Evolutionary conservation across 257 asterid genomes (phyloP), one percentile per base, ranked within the genome.

Genomic region (Fraxinus quadrangulata): DNA sequence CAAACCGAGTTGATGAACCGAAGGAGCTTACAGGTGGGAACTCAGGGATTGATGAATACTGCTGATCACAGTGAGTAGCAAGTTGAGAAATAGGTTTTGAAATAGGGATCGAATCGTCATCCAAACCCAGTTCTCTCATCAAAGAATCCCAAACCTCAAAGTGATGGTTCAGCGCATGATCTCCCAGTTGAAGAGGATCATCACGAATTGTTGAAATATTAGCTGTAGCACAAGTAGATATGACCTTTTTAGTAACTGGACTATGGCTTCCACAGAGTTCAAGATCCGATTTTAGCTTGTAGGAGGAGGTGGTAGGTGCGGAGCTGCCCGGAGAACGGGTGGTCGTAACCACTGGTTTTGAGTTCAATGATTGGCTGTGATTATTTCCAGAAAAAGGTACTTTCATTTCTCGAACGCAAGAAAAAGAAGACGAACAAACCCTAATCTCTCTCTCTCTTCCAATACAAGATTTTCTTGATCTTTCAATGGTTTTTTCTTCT

Each of bases 241-340:
- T 47, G 56, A 88, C 87, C 74, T 86, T 89, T 4, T 82, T 89
- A 0, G 91, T 56, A 30, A 75, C 81, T 0, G 96, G 93, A 83
- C 95, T 87, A 0, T 91, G 94, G 76, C 96, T 95, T 1, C 89
- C 83, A 1, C 89, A 91, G 85, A 88, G 89, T 24, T 95, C 99
- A 28, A 93, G 97, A 26, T 89, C 97, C 19, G 97, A 93, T 74
- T 89, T 93, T 34, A 96, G 96, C 84, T 91, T 94, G 94, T 89
- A 91, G 21, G 85, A 68, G 40, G 83, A 56, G 61, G 42, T 75
- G 33, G 75, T 14, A 39, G 82, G 36, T 59, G 73, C 7, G 74
- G 67, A 10, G 71, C 68, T n/a, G 70, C 80, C 83, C 73, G 67
- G 81, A 47, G 54, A 42, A 67, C 5, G 33, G 63, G 76, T 24